Evolutionary conservation across 805 yeast species (phyloP).

Genomic region (Dipodascus albidus): DNA sequence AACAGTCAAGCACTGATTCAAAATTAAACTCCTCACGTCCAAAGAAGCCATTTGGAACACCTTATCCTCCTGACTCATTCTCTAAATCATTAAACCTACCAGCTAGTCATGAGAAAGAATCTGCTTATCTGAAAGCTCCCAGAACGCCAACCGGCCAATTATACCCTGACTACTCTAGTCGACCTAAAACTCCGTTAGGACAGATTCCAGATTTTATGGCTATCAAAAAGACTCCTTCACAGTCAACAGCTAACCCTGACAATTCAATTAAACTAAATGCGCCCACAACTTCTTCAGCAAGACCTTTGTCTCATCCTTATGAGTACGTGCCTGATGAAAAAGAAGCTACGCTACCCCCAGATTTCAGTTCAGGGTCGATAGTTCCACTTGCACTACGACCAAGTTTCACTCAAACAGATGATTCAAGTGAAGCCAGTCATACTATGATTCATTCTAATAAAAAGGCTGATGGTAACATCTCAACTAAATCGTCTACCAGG

Average conservation of each 20-base stretch:
- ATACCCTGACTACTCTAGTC: neutral
- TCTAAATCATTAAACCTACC: neutral
- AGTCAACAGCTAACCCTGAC: neutral
- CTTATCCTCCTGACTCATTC: neutral
- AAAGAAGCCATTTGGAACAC: neutral
- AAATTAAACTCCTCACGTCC: neutral
- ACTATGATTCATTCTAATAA: neutral
- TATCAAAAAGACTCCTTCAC: neutral
- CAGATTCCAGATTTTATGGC: neutral
- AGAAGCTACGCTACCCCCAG: neutral
- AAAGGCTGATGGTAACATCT: neutral
- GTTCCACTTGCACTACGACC: neutral
- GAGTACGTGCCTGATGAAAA: neutral
- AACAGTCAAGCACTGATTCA: neutral
- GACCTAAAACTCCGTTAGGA: neutral
- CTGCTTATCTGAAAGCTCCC: no score
- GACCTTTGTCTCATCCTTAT: neutral
- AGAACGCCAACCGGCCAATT: neutral
- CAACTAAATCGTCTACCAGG: neutral
- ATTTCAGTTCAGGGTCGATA: neutral
- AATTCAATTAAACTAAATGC: no score
- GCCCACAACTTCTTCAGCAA: no score
- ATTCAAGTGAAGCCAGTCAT: neutral
- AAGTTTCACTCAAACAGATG: neutral
- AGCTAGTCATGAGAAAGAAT: neutral